phyloP scores from a whole-genome alignment of 2,329 filamentous ascomycete species.

The Pseudopyricularia javanii region DNA sequence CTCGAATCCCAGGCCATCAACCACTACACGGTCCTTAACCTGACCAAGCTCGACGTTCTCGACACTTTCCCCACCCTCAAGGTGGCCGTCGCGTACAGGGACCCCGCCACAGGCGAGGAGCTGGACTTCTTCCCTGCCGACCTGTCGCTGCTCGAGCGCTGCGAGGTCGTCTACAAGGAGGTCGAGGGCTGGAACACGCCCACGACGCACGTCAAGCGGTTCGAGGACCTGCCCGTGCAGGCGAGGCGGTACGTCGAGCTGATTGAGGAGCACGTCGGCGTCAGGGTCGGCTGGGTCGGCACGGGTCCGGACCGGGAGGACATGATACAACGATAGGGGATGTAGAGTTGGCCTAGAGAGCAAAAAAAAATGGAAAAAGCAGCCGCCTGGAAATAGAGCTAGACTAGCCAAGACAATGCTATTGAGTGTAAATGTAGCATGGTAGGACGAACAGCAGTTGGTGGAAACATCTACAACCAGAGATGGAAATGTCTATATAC shows the following conservation, averaged over 20 bases:
- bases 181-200: conserved; percentile 57
- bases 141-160: conserved; percentile 40
- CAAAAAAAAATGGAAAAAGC: no score
- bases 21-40: conserved; percentile 50
- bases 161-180: conserved; percentile 56
- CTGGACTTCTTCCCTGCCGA: conserved; percentile 55
- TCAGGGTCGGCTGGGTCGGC: conserved; percentile 52
- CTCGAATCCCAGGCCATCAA: conserved; percentile 34
- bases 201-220: conserved; percentile 48
- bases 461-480: no score
- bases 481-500: no score
- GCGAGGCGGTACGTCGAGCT: conserved; percentile 52
- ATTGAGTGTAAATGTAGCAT: no score
- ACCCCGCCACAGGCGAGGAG: conserved; percentile 27
- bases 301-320: conserved; percentile 53
- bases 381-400: no score
- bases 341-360: no score
- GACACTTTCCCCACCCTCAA: conserved; percentile 67
- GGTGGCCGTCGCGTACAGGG: conserved; percentile 58
- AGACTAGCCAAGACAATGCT: no score
- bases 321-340: conserved; percentile 38
- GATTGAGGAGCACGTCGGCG: conserved; percentile 54
- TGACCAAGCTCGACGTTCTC: conserved; percentile 55
- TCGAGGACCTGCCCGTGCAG: conserved; percentile 48
- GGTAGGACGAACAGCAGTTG: no score